Evolutionary conservation across 768 basidiomycete species (phyloP), one percentile per base, ranked within the genome.

Genomic region (Pulveroboletus sp.): DNA sequence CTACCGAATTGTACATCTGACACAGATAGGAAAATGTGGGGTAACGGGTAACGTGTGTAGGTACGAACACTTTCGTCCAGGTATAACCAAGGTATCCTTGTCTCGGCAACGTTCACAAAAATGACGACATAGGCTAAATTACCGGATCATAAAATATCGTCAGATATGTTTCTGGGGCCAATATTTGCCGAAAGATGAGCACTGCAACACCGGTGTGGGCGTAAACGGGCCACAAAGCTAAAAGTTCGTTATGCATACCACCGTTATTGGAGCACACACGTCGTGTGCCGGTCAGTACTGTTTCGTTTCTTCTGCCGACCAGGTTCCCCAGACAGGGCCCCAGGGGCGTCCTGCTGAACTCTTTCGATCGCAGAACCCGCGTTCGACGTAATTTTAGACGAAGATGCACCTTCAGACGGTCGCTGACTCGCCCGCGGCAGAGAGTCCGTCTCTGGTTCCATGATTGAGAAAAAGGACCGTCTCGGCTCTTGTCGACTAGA

Each of bases 401-500:
- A 56, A 9, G 47, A 23, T 27, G 35, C 43, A 37, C 59, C 53
- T 47, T 70, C 71, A 9, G 62, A 29, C 10, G 48, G 20, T 44
- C 39, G 53, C 19, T 51, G 57, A 34, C 46, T 49, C 16, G 44
- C 11, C n/a, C 53, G 57, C 44, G 49, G 53, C 45, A n/a, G 58
- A 51, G 47, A 41, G 35, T 60, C 63, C 8, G 53, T 16, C 29
- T 69, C 66, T 8, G 64, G 61, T 32, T 70, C 68, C 17, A 48
- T 54, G n/a, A 60, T 57, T 22, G 69, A 63, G 43, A 71, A 63
- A 47, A 70, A 57, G 6, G 72, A 74, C 39, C 61, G 71, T 30
- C 64, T 66, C 16, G 65, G 56, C 32, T 65, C 79, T 44, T 60
- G 63, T 47, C 70, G 65, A 49, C 73, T 73, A 2, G 73, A 71